These are phyloP conservation scores for Debaryomyces subglobosus DNA, from an alignment of 1,139 yeast genomes.

Conservation along the genomic window DNA sequence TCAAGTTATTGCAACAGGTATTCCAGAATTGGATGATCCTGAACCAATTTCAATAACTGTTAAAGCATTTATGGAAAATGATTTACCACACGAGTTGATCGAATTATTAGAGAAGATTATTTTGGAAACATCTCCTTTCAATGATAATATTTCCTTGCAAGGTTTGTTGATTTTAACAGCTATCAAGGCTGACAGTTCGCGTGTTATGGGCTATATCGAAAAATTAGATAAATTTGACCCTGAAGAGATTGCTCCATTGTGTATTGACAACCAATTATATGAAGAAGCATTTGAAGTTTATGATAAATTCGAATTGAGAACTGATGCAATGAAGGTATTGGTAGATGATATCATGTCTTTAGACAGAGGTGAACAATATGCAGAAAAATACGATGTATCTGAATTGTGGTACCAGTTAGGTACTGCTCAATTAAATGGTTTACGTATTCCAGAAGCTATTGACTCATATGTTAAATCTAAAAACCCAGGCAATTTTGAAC, in stretches of 20 bases:
- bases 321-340: constrained; percentile 85
- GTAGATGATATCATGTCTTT: constrained; percentile 92
- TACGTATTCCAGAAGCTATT: constrained; percentile 90
- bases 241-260: constrained; percentile 88
- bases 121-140: constrained; percentile 95
- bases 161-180: constrained; percentile 92
- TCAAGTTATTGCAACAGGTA: constrained; percentile 94
- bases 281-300: constrained; percentile 97
- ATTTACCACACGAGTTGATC: constrained; percentile 87
- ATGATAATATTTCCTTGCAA: constrained; percentile 92
- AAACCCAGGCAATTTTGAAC: constrained; percentile 88
- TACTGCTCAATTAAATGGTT: constrained; percentile 92
- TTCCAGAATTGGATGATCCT: constrained; percentile 93
- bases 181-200: constrained; percentile 88
- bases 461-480: constrained; percentile 86
- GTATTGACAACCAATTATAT: constrained; percentile 82
- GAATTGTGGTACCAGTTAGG: constrained; percentile 96
- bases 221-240: constrained; percentile 91
- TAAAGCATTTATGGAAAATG: constrained; percentile 96
- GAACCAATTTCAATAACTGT: constrained; percentile 96
- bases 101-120: constrained; percentile 94
- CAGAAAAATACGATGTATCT: constrained; percentile 83
- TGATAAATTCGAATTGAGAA: constrained; percentile 76
- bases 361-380: constrained; percentile 93
- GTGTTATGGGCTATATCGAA: constrained; percentile 83